Conservation (phyloP, 2,329 filamentous ascomycete genomes). For the Emericellopsis atlantica region DNA sequence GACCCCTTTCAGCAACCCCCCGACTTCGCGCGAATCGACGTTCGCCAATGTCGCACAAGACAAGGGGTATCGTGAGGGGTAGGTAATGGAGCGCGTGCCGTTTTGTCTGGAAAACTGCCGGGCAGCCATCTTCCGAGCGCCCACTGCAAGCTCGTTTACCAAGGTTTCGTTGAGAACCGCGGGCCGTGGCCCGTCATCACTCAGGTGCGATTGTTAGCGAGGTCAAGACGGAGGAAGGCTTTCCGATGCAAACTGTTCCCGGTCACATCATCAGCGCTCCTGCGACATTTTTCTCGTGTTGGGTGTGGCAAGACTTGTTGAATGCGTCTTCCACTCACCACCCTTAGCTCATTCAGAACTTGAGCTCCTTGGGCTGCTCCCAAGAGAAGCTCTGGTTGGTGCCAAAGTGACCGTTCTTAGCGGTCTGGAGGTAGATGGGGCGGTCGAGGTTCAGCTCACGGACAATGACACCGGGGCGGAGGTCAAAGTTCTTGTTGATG, state of each 20-base stretch:
- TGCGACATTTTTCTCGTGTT: constrained; percentile 8
- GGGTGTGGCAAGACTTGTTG: constrained; percentile 22
- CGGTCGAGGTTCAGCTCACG: constrained; percentile 89
- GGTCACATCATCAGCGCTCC: constrained; percentile 20
- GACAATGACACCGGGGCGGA: constrained; percentile 96
- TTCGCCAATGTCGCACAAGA: no score
- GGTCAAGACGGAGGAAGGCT: no score
- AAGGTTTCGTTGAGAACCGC: constrained; percentile 35
- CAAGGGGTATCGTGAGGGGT: no score
- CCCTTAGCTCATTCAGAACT: constrained; percentile 52
- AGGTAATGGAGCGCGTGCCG: no score
- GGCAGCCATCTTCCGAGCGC: no score
- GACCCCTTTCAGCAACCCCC: no score
- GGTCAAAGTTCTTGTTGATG: constrained; percentile 91
- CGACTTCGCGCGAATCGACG: no score
- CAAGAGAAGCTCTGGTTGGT: constrained; percentile 96
- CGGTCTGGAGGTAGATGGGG: constrained; percentile 96
- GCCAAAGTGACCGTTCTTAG: constrained; percentile 98
- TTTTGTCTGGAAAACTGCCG: no score
- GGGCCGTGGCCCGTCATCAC: constrained; percentile 16
- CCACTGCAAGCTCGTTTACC: constrained; percentile 8
- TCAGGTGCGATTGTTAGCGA: constrained; percentile 7
- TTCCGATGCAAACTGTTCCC: not conserved
- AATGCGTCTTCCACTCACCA: constrained; percentile 19
- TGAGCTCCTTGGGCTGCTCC: constrained; percentile 95